Percentiles rank a stretch among this genome's conserved stretches.
Conservation (phyloP, 768 basidiomycete species). For the Rhizopogon vesiculosus region DNA sequence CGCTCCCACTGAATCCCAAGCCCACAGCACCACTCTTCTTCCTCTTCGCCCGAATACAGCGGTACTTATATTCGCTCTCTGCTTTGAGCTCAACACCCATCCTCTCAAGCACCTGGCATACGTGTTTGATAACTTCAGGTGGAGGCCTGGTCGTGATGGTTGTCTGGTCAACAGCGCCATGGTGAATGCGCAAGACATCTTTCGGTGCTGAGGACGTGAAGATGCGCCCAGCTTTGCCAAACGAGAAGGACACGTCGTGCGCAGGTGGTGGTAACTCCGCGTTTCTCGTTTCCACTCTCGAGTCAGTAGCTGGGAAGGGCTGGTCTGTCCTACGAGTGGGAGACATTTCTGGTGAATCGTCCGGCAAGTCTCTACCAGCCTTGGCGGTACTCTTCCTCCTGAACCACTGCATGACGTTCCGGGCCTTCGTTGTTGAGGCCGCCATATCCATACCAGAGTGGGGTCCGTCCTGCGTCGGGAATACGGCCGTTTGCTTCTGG, state of each 20-base stretch:
- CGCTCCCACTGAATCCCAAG: slow-evolving; percentile 36
- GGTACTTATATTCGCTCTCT: slow-evolving; percentile 88
- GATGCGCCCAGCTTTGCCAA: slow-evolving; percentile 33
- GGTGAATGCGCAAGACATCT: slow-evolving; percentile 73
- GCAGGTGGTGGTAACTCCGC: slow-evolving; percentile 12
- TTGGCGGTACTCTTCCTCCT: slow-evolving; percentile 57
- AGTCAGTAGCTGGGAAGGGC: slow-evolving; percentile 24
- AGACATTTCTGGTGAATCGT: slow-evolving; percentile 12
- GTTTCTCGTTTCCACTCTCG: slow-evolving; percentile 16
- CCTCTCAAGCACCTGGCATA: slow-evolving; percentile 70
- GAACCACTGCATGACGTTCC: slow-evolving; percentile 99
- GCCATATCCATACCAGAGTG: slow-evolving; percentile 38
- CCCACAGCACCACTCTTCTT: slow-evolving; percentile 51
- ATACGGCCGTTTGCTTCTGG: slow-evolving; percentile 18
- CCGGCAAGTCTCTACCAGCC: slow-evolving; percentile 22
- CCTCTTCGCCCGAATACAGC: slow-evolving; percentile 78
- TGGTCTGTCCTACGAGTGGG: slow-evolving; percentile 16
- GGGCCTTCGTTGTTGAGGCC: slow-evolving; percentile 82
- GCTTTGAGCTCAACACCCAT: slow-evolving; percentile 90
- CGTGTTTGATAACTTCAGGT: slow-evolving; percentile 83
- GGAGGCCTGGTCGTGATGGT: slow-evolving; percentile 84
- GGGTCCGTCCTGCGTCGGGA: slow-evolving; percentile 21
- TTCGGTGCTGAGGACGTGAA: slow-evolving; percentile 28
- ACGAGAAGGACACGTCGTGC: slow-evolving; percentile 29
- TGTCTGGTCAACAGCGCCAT: slow-evolving; percentile 88